phyloP scores from a whole-genome alignment of 129 eudicot species.

The Chrysanthemum makinoi region DNA sequence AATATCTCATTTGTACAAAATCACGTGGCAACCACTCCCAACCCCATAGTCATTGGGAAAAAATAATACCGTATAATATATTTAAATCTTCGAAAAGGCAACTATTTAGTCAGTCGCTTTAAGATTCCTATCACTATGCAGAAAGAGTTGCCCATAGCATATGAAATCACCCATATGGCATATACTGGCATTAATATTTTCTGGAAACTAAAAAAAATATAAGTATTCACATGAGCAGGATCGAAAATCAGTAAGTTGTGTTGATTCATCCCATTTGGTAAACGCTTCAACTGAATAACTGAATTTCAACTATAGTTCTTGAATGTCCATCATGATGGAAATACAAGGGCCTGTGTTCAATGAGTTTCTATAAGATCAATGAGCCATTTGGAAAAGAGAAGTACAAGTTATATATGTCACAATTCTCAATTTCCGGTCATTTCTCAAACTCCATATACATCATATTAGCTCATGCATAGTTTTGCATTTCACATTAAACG shows the following conservation, averaged over 20 bases:
- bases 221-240: slow-evolving; percentile 71
- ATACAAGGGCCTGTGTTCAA: slow-evolving; percentile 80
- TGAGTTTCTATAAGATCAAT: slow-evolving; percentile 1
- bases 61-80: not conserved
- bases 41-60: not conserved
- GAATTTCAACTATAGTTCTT: slow-evolving; percentile 93
- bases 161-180: not conserved
- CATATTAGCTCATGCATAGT: no score
- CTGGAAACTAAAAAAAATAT: slow-evolving; percentile 15
- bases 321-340: slow-evolving; percentile 98
- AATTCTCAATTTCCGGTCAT: no score
- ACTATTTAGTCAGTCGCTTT: not conserved
- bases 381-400: not conserved
- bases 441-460: no score
- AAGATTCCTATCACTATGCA: not conserved
- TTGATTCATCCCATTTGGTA: slow-evolving; percentile 53
- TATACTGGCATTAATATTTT: not conserved
- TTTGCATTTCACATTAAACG: no score
- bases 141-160: not conserved
- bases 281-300: slow-evolving; percentile 48
- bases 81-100: not conserved
- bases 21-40: not conserved
- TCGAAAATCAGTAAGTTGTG: slow-evolving; percentile 69
- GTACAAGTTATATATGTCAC: not conserved
- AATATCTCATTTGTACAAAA: not conserved